Evolutionary conservation across 257 asterid genomes (phyloP).

Genomic region (Lavandula angustifolia): DNA sequence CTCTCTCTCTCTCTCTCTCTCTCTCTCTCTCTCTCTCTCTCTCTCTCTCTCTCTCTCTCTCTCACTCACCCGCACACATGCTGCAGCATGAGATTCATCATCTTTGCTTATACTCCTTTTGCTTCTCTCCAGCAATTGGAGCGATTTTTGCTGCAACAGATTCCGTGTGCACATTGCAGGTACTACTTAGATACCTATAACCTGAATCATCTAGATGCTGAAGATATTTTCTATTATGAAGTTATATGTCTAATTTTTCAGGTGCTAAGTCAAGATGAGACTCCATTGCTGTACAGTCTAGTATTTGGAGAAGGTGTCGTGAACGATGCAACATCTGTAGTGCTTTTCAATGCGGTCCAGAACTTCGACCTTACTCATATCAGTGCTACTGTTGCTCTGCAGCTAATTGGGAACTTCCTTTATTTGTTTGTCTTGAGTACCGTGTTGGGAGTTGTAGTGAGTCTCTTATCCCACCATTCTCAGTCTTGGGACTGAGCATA

Average conservation of each 20-base stretch:
- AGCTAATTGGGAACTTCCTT: constrained; percentile 75
- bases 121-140: constrained; percentile 74
- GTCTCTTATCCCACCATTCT: constrained; percentile 36
- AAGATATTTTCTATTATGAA: constrained; percentile 23
- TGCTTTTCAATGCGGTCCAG: constrained; percentile 95
- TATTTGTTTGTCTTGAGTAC: constrained; percentile 83
- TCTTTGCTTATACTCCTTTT: constrained; percentile 27
- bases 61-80: neutral
- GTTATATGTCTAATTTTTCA: constrained; percentile 39
- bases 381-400: constrained; percentile 51
- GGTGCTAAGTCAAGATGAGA: constrained; percentile 97
- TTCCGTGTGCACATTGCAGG: constrained; percentile 99
- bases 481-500: constrained; percentile 3
- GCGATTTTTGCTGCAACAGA: constrained; percentile 98
- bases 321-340: constrained; percentile 97
- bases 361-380: constrained; percentile 82
- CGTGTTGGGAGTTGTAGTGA: constrained; percentile 73
- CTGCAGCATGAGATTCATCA: constrained; percentile 15
- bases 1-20: constrained; percentile 13
- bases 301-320: constrained; percentile 99
- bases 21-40: constrained; percentile 24
- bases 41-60: neutral
- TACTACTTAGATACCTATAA: constrained; percentile 30
- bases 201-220: constrained; percentile 18
- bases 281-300: constrained; percentile 93